Percentiles rank a stretch among this genome's conserved stretches.
phyloP scores from a whole-genome alignment of 176 grass and related monocot species.

The Zoysia japonica region DNA sequence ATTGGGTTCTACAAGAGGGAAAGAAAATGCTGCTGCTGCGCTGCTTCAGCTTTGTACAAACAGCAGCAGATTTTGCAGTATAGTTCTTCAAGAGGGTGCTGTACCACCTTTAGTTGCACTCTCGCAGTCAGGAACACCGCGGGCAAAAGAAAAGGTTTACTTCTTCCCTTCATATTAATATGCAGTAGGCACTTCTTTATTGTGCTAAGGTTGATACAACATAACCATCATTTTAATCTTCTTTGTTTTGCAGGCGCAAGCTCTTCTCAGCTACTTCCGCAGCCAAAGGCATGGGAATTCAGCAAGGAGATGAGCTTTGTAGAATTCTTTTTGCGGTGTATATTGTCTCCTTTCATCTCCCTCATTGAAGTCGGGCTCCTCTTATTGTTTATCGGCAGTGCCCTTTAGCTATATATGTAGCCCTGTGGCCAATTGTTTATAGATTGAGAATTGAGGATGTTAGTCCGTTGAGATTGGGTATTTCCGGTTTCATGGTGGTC shows the following conservation, averaged over 20 bases:
- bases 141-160: conserved; percentile 87
- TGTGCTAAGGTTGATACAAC: neutral
- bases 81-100: conserved; percentile 94
- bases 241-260: conserved; percentile 65
- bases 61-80: conserved; percentile 87
- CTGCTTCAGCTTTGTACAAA: conserved; percentile 91
- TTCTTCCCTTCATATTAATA: conserved; percentile 10
- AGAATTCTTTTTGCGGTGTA: conserved; percentile 44
- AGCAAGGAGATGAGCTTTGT: conserved; percentile 52
- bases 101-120: conserved; percentile 87
- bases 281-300: conserved; percentile 83
- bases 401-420: neutral
- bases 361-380: neutral
- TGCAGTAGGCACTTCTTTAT: neutral
- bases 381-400: conserved; percentile 23
- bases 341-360: conserved; percentile 18
- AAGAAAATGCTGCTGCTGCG: conserved; percentile 89
- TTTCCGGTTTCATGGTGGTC: neutral
- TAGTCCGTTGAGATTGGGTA: conserved; percentile 42
- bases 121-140: conserved; percentile 89
- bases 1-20: conserved; percentile 86
- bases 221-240: neutral
- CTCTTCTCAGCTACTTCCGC: conserved; percentile 95
- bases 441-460: conserved; percentile 35
- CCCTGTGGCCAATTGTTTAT: conserved; percentile 41